phyloP scores from a whole-genome alignment of 345 rosid species.

The Melaleuca quinquenervia region DNA sequence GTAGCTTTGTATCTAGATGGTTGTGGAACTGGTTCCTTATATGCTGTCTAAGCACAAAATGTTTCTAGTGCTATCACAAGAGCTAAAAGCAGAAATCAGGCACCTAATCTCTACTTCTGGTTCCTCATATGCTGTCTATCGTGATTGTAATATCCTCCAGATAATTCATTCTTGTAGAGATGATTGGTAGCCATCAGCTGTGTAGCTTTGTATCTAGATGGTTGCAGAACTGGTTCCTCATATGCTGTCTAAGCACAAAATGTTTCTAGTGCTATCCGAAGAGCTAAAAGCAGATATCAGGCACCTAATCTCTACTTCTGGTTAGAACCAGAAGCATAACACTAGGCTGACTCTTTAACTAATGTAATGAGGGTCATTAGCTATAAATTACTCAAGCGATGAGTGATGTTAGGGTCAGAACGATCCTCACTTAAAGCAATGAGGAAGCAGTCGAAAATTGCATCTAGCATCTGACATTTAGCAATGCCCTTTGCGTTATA shows the following conservation, averaged over 20 bases:
- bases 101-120: neutral
- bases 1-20: neutral
- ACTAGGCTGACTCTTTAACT: neutral
- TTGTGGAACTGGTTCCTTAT: neutral
- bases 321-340: neutral
- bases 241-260: neutral
- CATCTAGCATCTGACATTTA: neutral
- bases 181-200: neutral
- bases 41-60: neutral
- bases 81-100: neutral
- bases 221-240: neutral
- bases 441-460: neutral
- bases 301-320: neutral
- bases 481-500: neutral
- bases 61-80: neutral
- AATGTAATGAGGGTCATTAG: neutral
- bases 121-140: too few relatives aligned
- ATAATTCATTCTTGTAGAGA: slow-evolving; percentile 6
- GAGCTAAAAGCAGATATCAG: neutral
- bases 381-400: neutral
- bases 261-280: neutral
- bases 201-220: neutral
- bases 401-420: neutral
- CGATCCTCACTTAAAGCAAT: neutral
- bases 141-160: too few relatives aligned